These are phyloP conservation scores for Monosporozyma solicola DNA, from an alignment of 805 yeast genomes.

Conservation along the genomic window DNA sequence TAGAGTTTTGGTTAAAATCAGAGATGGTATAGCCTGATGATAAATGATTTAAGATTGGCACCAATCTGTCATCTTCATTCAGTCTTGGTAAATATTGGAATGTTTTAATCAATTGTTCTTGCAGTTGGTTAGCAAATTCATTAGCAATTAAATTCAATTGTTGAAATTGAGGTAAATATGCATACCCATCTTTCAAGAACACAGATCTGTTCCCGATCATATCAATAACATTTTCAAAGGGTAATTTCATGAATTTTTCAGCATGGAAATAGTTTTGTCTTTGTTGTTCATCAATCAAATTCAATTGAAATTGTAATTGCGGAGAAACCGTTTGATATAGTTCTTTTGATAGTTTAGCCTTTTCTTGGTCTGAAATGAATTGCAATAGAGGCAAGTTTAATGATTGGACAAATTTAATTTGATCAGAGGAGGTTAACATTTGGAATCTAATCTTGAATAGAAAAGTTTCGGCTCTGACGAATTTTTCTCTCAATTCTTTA, in stretches of 20 bases:
- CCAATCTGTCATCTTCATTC: slow-evolving; percentile 84
- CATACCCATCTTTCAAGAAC: slow-evolving; percentile 57
- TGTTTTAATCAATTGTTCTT: slow-evolving; percentile 49
- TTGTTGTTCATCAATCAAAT: slow-evolving; percentile 37
- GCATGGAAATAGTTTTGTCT: slow-evolving; percentile 40
- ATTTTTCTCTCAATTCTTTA: slow-evolving; percentile 73
- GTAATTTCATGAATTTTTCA: slow-evolving; percentile 72
- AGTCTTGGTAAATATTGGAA: slow-evolving; percentile 72
- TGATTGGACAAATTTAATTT: slow-evolving; percentile 55
- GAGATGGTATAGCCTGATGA: slow-evolving; percentile 60
- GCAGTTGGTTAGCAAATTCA: slow-evolving; percentile 54
- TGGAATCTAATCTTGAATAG: slow-evolving; percentile 69
- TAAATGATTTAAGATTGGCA: slow-evolving; percentile 75
- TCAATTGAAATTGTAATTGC: slow-evolving; percentile 28
- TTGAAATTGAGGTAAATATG: slow-evolving; percentile 75
- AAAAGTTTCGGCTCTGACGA: slow-evolving; percentile 64
- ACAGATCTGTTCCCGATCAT: slow-evolving; percentile 68
- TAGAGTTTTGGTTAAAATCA: slow-evolving; percentile 35
- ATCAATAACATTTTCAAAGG: slow-evolving; percentile 77
- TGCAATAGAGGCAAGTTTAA: slow-evolving; percentile 62
- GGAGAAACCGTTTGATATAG: slow-evolving; percentile 48
- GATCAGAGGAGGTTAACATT: slow-evolving; percentile 55
- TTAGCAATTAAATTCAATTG: slow-evolving; percentile 62
- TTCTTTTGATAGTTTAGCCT: slow-evolving; percentile 37
- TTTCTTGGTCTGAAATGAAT: slow-evolving; percentile 56